These are phyloP conservation scores for Alnus rubra DNA, from an alignment of 306 rosid genomes.

Conservation along the genomic window DNA sequence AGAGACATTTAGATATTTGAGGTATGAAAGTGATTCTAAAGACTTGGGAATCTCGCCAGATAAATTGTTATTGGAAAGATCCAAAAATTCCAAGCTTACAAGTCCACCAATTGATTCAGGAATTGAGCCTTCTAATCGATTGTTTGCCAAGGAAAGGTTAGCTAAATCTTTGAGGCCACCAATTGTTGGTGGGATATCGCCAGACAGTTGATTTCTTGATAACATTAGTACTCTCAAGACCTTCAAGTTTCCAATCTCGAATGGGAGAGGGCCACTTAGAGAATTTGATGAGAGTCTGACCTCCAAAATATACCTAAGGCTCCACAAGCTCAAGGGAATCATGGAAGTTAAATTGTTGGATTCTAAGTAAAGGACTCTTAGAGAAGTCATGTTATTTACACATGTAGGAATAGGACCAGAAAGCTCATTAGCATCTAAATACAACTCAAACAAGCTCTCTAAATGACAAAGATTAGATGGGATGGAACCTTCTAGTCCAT, in stretches of 20 bases:
- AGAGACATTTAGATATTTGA: constrained; percentile 5
- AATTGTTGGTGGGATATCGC: too few relatives aligned
- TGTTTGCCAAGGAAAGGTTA: too few relatives aligned
- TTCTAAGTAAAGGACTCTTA: background rate
- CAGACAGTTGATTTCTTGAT: too few relatives aligned
- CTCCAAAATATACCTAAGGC: background rate
- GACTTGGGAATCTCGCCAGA: constrained; percentile 9
- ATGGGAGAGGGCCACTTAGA: constrained; percentile 7
- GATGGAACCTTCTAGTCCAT: constrained; percentile 8
- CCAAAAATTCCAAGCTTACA: background rate
- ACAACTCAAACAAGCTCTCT: background rate
- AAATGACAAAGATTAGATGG: constrained; percentile 11
- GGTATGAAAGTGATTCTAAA: background rate
- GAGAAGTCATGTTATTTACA: constrained; percentile 2
- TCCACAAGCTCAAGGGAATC: background rate
- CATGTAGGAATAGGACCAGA: constrained; percentile 23
- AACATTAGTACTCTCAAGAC: background rate
- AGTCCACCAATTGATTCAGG: background rate
- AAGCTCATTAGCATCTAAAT: background rate
- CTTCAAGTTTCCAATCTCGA: background rate
- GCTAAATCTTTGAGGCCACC: background rate
- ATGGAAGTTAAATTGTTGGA: constrained; percentile 12
- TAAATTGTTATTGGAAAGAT: constrained; percentile 3
- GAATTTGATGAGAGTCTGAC: constrained; percentile 14
- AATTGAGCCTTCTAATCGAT: too few relatives aligned